Evolutionary conservation across 345 rosid species (phyloP).

Genomic region (Brassica nigra): DNA sequence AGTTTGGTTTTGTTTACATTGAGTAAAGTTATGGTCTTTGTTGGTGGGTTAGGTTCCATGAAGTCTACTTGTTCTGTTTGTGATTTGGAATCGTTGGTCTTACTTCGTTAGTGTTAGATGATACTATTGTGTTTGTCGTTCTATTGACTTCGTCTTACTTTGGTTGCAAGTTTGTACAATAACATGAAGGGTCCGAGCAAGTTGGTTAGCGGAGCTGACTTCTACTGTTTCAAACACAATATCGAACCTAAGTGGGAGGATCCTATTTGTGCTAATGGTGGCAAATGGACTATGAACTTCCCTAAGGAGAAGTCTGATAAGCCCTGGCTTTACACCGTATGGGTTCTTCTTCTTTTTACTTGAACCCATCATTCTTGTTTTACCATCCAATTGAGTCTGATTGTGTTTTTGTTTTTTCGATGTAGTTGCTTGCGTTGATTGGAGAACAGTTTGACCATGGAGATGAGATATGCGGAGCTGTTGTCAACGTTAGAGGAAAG

Average conservation of each 20-base stretch:
- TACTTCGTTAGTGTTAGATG: too few species aligned
- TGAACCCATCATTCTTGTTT: background rate
- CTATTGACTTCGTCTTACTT: background rate
- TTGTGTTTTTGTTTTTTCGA: background rate
- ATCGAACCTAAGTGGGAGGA: conserved; percentile 98
- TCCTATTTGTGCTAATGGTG: conserved; percentile 92
- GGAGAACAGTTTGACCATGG: conserved; percentile 96
- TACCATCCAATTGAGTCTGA: background rate
- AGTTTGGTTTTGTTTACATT: background rate
- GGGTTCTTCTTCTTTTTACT: background rate
- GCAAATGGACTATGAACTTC: conserved; percentile 78
- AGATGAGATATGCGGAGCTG: conserved; percentile 95
- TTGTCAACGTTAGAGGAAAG: conserved; percentile 63
- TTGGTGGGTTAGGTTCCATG: background rate
- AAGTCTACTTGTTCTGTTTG: too few species aligned
- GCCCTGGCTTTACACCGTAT: conserved; percentile 77
- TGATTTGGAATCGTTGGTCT: too few species aligned
- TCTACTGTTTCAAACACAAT: conserved; percentile 84
- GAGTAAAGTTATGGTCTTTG: background rate
- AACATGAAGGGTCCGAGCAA: conserved; percentile 75
- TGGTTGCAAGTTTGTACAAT: conserved; percentile 69
- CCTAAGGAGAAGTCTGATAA: conserved; percentile 64
- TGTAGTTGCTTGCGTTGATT: conserved; percentile 79
- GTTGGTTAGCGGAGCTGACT: conserved; percentile 61
- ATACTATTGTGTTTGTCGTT: too few species aligned